Evolutionary conservation across 768 basidiomycete species (phyloP), one percentile per base, ranked within the genome.

Genomic region (Tylopilus sp.): DNA sequence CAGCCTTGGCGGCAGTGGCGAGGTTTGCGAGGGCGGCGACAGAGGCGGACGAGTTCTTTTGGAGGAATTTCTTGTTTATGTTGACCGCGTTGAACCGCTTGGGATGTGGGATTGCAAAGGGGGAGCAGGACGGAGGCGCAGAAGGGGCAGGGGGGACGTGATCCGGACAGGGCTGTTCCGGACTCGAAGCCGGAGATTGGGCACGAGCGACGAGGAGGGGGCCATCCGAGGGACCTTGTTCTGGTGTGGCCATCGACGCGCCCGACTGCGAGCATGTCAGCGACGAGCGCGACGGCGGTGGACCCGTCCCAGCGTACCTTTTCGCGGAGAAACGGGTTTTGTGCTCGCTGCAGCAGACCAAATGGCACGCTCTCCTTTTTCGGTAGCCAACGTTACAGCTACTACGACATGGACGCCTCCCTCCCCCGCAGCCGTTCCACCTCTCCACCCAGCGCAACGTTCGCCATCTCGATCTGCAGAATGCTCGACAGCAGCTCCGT

Each of bases 51-150:
- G 84, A 84, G 50, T 87, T 88, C 79, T 95, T 96, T 76, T 93
- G 89, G 38, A 98, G 76, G 71, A 98, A 98, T 72, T 91, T 92
- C 83, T 94, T 96, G 76, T 92, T 96, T 71, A 98, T 92, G 67
- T 92, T 93, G 57, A 92, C 83, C 26, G 92, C 83, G 66, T 77
- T 90, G 71, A 94, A 95, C 64, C 87, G 85, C 78, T 98, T 98
- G 28, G 82, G 80, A 57, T 83, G 86, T 2, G 80, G 79, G 4
- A 70, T 61, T 17, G 63, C 61, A 22, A 71, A 69, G 16, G 65
- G 59, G 12, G 67, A 55, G 50, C 14, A 22, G 28, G 47, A 12
- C 13, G 53, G 33, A 26, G 48, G 50, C 3, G 55, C 45, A 19
- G 56, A n/a, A 21, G 52, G 46, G 8, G 55, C 2, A 47, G 48